phyloP scores from a whole-genome alignment of 441 rosid species.

The Corymbia calophylla region DNA sequence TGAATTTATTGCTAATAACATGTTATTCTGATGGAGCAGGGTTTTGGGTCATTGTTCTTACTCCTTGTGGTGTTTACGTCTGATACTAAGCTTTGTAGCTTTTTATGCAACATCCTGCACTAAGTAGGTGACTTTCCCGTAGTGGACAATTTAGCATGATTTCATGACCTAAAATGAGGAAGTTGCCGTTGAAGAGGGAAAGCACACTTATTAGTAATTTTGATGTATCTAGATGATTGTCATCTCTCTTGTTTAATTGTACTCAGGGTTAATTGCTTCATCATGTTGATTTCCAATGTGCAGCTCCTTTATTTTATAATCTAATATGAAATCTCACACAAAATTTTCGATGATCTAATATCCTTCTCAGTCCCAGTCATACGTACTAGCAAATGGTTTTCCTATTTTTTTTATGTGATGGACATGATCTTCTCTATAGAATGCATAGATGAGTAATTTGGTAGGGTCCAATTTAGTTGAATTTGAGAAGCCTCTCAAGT shows the following conservation, averaged over 20 bases:
- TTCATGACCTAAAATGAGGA: neutral
- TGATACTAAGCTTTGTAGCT: conserved; percentile 8
- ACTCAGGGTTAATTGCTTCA: neutral
- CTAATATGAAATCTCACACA: neutral
- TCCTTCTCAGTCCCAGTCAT: neutral
- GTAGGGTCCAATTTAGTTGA: neutral
- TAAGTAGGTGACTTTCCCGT: neutral
- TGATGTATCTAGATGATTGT: neutral
- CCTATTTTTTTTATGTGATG: neutral
- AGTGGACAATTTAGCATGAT: neutral
- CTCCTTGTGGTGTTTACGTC: conserved; percentile 82
- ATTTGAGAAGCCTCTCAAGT: neutral
- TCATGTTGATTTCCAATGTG: too few species aligned
- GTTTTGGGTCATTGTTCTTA: conserved; percentile 88
- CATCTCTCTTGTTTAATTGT: neutral
- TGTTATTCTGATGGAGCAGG: conserved; percentile 35
- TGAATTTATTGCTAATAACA: neutral
- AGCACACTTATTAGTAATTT: neutral
- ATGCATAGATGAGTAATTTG: neutral
- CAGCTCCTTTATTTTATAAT: too few species aligned
- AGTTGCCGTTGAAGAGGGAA: neutral
- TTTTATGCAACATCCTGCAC: neutral
- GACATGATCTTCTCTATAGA: neutral
- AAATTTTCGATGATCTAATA: too few species aligned
- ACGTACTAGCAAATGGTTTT: neutral